Conservation (phyloP, 2,329 filamentous ascomycete genomes). For the Corinectria fuckeliana region DNA sequence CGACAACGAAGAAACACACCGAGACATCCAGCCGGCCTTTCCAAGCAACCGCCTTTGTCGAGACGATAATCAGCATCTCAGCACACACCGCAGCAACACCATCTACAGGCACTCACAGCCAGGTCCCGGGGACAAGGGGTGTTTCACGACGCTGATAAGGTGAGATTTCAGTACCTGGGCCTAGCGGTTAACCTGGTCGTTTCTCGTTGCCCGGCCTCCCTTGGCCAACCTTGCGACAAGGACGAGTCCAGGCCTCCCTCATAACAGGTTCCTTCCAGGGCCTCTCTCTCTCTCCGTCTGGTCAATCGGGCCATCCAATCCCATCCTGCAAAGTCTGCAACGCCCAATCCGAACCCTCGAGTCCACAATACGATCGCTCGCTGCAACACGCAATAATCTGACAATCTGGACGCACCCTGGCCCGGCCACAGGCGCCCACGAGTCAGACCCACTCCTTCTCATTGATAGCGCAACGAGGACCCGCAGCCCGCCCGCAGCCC, state of each 20-base stretch:
- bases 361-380: conserved; percentile 11
- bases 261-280: too few species aligned
- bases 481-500: not conserved
- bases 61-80: conserved; percentile 13
- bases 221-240: not conserved
- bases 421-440: conserved; percentile 22
- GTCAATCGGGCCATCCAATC: conserved; percentile 19
- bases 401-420: conserved; percentile 10
- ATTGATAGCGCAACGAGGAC: conserved; percentile 19
- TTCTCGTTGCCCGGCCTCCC: conserved; percentile 25
- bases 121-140: conserved; percentile 19
- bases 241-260: too few species aligned
- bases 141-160: conserved; percentile 33
- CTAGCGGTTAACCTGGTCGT: conserved; percentile 19
- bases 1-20: conserved; percentile 1
- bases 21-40: not conserved
- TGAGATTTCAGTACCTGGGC: conserved; percentile 32
- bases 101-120: conserved; percentile 22
- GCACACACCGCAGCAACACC: not conserved
- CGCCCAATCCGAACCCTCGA: conserved; percentile 14
- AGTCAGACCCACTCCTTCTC: conserved; percentile 26
- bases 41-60: not conserved
- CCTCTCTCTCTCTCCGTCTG: too few species aligned
- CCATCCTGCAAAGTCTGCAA: conserved; percentile 1
- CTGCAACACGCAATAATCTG: conserved; percentile 19